phyloP scores from a whole-genome alignment of 2,329 filamentous ascomycete genomes.

The Fusarium sp. region DNA sequence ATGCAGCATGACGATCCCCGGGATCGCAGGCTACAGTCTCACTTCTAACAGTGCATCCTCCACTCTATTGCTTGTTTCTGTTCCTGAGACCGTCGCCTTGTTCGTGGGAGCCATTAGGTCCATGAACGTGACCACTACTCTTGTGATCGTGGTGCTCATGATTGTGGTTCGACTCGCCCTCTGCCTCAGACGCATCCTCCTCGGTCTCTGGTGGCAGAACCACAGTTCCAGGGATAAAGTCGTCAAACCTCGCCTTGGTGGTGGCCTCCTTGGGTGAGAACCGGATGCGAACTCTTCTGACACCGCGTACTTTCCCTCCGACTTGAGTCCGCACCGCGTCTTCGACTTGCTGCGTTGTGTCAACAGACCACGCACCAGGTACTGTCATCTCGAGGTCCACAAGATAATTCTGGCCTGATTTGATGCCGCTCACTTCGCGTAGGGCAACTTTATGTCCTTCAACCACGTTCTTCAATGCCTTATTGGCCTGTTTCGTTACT shows the following conservation, averaged over 20 bases:
- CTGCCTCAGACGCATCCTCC: conserved; percentile 47
- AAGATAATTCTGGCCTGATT: conserved; percentile 95
- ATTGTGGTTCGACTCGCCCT: conserved; percentile 45
- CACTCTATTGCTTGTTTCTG: conserved; percentile 44
- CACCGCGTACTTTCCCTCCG: conserved; percentile 81
- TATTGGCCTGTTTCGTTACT: conserved; percentile 71
- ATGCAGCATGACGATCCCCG: conserved; percentile 8
- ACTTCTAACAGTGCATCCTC: conserved; percentile 1
- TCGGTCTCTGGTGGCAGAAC: conserved; percentile 70
- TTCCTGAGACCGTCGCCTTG: conserved; percentile 38
- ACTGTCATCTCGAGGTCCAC: conserved; percentile 89
- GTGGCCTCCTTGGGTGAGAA: conserved; percentile 77
- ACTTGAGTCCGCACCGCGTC: conserved; percentile 76
- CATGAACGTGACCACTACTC: conserved; percentile 34
- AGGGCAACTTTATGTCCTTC: conserved; percentile 72
- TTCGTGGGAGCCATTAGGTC: conserved; percentile 30
- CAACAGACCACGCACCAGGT: conserved; percentile 78
- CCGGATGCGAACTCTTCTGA: conserved; percentile 82
- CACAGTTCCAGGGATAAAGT: conserved; percentile 77
- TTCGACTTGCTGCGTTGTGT: conserved; percentile 76
- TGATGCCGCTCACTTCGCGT: conserved; percentile 85
- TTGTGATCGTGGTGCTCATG: conserved; percentile 49
- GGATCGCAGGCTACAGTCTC: not conserved
- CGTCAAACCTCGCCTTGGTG: conserved; percentile 72
- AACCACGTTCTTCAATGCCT: conserved; percentile 64